Percentiles rank a stretch among this genome's conserved stretches.
These are phyloP conservation scores for Geosiphon pyriformis DNA, from an alignment of 192 early-diverging fungal species.

Conservation along the genomic window DNA sequence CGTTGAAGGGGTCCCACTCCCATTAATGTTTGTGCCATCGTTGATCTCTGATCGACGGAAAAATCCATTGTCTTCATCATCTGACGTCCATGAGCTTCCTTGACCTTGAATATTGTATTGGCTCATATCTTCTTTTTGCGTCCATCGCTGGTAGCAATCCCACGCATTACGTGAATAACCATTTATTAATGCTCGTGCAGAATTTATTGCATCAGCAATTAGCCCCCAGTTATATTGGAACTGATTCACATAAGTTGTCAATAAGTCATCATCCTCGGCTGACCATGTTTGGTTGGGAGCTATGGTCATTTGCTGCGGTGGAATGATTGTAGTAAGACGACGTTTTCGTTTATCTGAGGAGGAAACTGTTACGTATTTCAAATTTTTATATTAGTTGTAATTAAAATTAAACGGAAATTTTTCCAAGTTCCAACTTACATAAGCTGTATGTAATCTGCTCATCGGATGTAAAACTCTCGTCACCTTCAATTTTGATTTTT, in stretches of 20 bases:
- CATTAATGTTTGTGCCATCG: too few relatives aligned
- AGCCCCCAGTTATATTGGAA: conserved; percentile 64
- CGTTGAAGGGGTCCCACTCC: too few relatives aligned
- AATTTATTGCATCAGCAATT: conserved; percentile 57
- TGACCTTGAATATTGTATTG: conserved; percentile 24
- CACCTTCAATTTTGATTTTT: background rate
- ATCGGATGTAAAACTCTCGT: background rate
- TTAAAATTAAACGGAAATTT: background rate
- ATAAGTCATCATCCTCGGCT: conserved; percentile 49
- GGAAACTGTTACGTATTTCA: background rate
- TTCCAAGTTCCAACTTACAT: background rate
- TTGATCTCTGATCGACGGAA: too few relatives aligned
- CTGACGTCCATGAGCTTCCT: too few relatives aligned
- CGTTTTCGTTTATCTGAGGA: background rate
- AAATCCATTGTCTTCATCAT: too few relatives aligned
- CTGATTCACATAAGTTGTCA: conserved; percentile 48
- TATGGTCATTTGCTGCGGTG: conserved; percentile 26
- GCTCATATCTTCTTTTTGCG: conserved; percentile 42
- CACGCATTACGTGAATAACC: conserved; percentile 53
- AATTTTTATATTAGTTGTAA: background rate
- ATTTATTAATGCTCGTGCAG: conserved; percentile 38
- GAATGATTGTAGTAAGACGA: conserved; percentile 28
- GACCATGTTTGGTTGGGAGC: conserved; percentile 37
- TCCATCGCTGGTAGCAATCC: conserved; percentile 62
- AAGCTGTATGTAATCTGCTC: background rate